Percentiles rank a stretch among this genome's conserved stretches.
Evolutionary conservation across 192 early-diverging fungal species (phyloP).

Genomic region (Coemansia sp.): DNA sequence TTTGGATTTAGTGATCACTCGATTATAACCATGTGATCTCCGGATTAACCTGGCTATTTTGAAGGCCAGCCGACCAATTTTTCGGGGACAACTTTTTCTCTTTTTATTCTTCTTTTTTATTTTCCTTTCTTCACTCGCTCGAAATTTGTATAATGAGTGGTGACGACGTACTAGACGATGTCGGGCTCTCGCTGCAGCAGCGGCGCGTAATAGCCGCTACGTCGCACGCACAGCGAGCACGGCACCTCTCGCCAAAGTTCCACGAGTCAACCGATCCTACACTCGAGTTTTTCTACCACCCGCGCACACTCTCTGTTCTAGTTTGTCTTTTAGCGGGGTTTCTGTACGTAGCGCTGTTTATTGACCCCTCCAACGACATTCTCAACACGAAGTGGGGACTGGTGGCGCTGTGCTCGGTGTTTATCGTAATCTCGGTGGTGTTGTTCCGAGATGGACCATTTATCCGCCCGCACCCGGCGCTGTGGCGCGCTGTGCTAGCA

Average conservation of each 20-base stretch:
- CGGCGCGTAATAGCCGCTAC: conserved; percentile 23
- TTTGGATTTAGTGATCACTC: neutral
- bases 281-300: conserved; percentile 54
- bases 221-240: conserved; percentile 2
- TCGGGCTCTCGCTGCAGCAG: conserved; percentile 17
- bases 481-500: conserved; percentile 89
- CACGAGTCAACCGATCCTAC: conserved; percentile 55
- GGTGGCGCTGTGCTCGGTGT: conserved; percentile 55
- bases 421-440: conserved; percentile 84
- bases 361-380: conserved; percentile 52
- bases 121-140: neutral
- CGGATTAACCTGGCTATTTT: neutral
- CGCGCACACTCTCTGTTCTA: conserved; percentile 49
- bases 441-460: conserved; percentile 95
- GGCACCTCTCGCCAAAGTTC: conserved; percentile 38
- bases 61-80: neutral
- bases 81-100: too few species aligned
- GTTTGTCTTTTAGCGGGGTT: conserved; percentile 46
- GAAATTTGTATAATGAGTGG: neutral
- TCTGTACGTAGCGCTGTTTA: conserved; percentile 49
- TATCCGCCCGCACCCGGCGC: conserved; percentile 88
- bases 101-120: neutral
- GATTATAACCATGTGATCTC: conserved; percentile 14
- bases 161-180: conserved; percentile 7
- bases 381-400: conserved; percentile 56